Conservation (phyloP, 495 filamentous ascomycete genomes). For the Talaromyces stipitatus region DNA sequence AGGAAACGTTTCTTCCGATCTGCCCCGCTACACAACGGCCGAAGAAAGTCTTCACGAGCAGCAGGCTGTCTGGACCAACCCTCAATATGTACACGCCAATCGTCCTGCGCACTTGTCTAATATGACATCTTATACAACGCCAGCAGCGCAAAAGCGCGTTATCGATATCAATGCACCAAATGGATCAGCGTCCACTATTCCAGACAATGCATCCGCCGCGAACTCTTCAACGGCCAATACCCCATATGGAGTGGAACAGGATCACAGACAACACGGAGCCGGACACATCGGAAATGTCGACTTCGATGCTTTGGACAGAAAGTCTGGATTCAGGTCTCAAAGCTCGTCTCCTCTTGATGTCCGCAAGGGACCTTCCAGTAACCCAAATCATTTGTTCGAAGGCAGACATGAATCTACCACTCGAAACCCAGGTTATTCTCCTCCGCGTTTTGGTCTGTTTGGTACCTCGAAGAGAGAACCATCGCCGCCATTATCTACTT, state of each 20-base stretch:
- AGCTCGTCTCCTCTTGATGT: conserved; percentile 39
- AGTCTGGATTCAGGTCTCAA: conserved; percentile 33
- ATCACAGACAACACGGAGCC: conserved; percentile 15
- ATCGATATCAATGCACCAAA: conserved; percentile 46
- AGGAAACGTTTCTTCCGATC: conserved; percentile 30
- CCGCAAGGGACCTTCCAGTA: conserved; percentile 30
- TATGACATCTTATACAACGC: conserved; percentile 37
- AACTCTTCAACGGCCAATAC: conserved; percentile 40
- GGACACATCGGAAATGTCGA: conserved; percentile 23
- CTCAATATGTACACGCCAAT: conserved; percentile 37
- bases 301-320: conserved; percentile 26
- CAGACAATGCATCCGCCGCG: conserved; percentile 41
- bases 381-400: conserved; percentile 19
- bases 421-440: conserved; percentile 29
- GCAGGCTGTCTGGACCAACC: conserved; percentile 75
- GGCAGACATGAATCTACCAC: conserved; percentile 12
- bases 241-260: conserved; percentile 37
- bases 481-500: conserved; percentile 24
- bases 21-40: conserved; percentile 45
- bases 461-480: conserved; percentile 21
- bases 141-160: conserved; percentile 44
- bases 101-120: neutral
- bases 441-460: conserved; percentile 31
- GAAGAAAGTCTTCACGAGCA: conserved; percentile 75
- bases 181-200: conserved; percentile 50